Conservation (phyloP, 2,329 filamentous ascomycete genomes). For the Calycina herbarum region DNA sequence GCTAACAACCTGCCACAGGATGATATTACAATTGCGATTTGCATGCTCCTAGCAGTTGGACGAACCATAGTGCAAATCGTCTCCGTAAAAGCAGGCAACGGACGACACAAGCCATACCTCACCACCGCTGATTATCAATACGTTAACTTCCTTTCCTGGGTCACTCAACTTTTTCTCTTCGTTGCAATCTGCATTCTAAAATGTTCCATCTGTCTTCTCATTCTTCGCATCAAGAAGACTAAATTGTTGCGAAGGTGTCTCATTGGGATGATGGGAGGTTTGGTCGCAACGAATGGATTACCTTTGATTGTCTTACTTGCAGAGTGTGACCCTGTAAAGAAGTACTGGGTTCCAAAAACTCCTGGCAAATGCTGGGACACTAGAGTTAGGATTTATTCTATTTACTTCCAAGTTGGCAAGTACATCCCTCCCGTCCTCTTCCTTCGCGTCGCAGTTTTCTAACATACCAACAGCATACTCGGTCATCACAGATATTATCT, state of each 20-base stretch:
- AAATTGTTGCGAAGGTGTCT: conserved; percentile 36
- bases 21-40: conserved; percentile 39
- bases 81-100: conserved; percentile 41
- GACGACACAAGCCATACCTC: conserved; percentile 42
- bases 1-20: conserved; percentile 39
- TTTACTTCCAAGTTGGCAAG: conserved; percentile 21
- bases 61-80: conserved; percentile 37
- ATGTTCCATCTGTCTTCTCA: conserved; percentile 44
- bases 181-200: conserved; percentile 43
- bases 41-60: conserved; percentile 5
- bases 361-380: conserved; percentile 16
- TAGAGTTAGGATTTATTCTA: conserved; percentile 19
- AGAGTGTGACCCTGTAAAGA: conserved; percentile 15
- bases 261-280: conserved; percentile 25
- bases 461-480: conserved; percentile 13
- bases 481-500: conserved; percentile 20
- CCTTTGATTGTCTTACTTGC: conserved; percentile 16
- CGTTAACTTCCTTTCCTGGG: conserved; percentile 43
- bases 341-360: conserved; percentile 10
- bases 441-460: neutral
- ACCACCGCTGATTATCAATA: conserved; percentile 36
- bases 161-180: conserved; percentile 45
- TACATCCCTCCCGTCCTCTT: neutral
- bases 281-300: conserved; percentile 15
- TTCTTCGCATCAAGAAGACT: conserved; percentile 44